Evolutionary conservation across 257 asterid genomes (phyloP).

Genomic region (Solanum appendiculatum): DNA sequence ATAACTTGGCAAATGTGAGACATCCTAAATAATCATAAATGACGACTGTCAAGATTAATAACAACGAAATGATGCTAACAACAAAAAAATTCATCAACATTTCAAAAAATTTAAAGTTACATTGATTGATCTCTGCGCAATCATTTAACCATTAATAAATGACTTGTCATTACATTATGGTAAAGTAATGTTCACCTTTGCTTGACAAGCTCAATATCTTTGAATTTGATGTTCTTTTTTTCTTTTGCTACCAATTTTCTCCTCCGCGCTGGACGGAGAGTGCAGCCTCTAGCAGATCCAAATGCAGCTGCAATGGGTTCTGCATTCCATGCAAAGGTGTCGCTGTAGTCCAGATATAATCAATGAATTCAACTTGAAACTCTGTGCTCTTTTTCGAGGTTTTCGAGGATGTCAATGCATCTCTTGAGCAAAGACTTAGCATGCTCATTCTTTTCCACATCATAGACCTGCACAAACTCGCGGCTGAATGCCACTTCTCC

Average conservation of each 20-base stretch:
- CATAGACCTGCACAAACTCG: conserved; percentile 52
- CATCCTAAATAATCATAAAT: not conserved
- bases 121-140: not conserved
- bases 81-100: not conserved
- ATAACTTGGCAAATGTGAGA: not conserved
- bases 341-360: not conserved
- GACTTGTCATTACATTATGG: not conserved
- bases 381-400: conserved; percentile 20
- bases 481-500: conserved; percentile 34
- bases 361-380: not conserved
- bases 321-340: not conserved
- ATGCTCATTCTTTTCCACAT: conserved; percentile 66
- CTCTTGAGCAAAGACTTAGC: conserved; percentile 70
- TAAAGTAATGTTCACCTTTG: not conserved
- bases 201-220: not conserved
- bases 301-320: not conserved
- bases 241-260: not conserved
- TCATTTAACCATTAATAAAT: not conserved
- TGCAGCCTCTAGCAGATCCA: not conserved
- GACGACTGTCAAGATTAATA: not conserved
- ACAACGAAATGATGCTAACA: not conserved
- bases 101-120: not conserved
- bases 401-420: conserved; percentile 44
- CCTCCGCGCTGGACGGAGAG: not conserved
- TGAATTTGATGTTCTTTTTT: not conserved